Evolutionary conservation across 2,329 filamentous ascomycete genomes (phyloP), one percentile per base, ranked within the genome.

Genomic region (Nectriaceae sp.): DNA sequence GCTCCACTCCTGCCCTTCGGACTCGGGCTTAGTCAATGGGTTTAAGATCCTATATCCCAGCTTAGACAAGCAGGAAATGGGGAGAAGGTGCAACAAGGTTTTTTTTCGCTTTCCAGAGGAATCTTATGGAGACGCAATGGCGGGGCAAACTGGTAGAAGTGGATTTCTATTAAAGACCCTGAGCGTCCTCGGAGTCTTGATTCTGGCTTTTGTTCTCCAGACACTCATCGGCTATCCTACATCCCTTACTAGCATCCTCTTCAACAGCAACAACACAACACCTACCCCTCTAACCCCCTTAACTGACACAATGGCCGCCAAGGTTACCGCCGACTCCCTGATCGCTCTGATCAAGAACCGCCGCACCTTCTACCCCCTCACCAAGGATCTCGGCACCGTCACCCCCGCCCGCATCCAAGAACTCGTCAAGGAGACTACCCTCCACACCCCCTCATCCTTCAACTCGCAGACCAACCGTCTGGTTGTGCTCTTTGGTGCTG

Each of bases 391-490:
- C 21, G n/a, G n/a, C n/a, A 65, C 83, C 61, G 59, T 71, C 56
- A 42, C 63, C 29, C 76, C 78, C 58, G 69, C 73, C 46, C 76
- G 80, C 63, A 75, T 92, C 70, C 73, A 81, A 63, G 80, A 88
- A 61, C 82, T 92, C 65, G 79, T 85, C 67, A 73, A 77, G 68
- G 69, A 82, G 58, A 77, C 83, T 46, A 75, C 94, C 58, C 75
- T 83, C 50, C 78, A 90, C 68, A 78, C 87, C 2, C 92, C 92
- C 36, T 87, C 83, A 44, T 84, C 86, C 56, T 97, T 96, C 85
- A 96, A 97, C 83, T 88, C 84, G 36, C 92, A 96, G 76, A 84
- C 84, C 59, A 87, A 89, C 58, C 86, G 92, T 50, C 74, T 88
- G 49, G 80, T 96, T 40, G 80, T 96, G 43, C 82, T 97, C 46